Percentiles rank a stretch among this genome's conserved stretches.
Conservation (phyloP, 441 rosid genomes). For the Croton laevigatus region DNA sequence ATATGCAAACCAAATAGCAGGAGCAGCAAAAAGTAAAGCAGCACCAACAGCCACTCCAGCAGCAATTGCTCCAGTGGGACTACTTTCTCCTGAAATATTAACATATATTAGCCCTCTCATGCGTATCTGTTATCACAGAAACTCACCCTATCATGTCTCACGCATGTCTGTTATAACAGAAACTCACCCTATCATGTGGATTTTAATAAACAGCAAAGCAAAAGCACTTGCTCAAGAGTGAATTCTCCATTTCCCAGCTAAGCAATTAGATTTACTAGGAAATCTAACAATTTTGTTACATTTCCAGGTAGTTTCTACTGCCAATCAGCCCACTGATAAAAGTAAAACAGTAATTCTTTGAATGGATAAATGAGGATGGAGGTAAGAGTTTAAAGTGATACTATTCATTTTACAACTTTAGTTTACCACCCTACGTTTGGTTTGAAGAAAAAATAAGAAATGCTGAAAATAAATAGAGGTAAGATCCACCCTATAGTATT, state of each 20-base stretch:
- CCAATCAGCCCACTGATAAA: background rate
- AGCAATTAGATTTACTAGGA: background rate
- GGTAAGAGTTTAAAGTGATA: too few relatives aligned
- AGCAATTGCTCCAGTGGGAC: constrained; percentile 77
- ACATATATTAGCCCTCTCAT: background rate
- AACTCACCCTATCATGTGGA: background rate
- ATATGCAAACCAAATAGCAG: constrained; percentile 84
- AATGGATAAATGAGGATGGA: too few relatives aligned
- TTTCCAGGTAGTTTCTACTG: background rate
- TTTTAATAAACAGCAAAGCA: background rate
- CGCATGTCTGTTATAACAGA: too few relatives aligned
- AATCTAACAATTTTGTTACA: background rate
- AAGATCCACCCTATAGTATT: too few relatives aligned
- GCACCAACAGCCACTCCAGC: constrained; percentile 96
- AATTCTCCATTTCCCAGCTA: constrained; percentile 3
- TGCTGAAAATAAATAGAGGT: too few relatives aligned
- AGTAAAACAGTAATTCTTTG: background rate
- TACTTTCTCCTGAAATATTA: constrained; percentile 48
- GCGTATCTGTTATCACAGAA: background rate
- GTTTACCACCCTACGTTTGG: too few relatives aligned
- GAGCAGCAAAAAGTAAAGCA: constrained; percentile 82
- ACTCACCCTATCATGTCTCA: too few relatives aligned
- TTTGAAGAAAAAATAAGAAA: too few relatives aligned
- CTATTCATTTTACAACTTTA: too few relatives aligned
- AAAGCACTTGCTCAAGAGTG: background rate